A percentile compares a stretch with the other conserved stretches of the same genome.
Evolutionary conservation across 148 eudicot species (phyloP).

Genomic region (Spergularia marina): DNA sequence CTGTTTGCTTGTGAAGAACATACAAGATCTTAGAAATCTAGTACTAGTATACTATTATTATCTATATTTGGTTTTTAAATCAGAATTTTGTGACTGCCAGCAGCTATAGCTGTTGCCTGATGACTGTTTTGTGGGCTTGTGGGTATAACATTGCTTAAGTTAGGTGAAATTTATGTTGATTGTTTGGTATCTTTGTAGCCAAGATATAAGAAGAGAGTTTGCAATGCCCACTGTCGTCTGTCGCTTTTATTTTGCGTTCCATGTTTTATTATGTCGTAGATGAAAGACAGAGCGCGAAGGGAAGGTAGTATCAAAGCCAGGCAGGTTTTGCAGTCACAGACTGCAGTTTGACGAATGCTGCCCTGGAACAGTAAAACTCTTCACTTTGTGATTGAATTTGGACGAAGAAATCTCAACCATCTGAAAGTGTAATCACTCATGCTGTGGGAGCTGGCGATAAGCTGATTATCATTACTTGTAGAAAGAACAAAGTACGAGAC

Average conservation of each 20-base stretch:
- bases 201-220: background rate
- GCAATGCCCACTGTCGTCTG: background rate
- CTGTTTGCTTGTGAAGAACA: constrained; percentile 41
- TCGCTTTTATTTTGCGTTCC: background rate
- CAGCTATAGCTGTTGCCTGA: background rate
- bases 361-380: too few relatives aligned
- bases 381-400: too few relatives aligned
- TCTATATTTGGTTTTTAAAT: constrained; percentile 12
- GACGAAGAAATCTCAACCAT: too few relatives aligned
- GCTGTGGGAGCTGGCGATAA: too few relatives aligned
- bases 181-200: background rate
- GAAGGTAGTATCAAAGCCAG: too few relatives aligned
- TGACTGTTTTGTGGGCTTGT: constrained; percentile 16
- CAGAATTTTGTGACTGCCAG: background rate
- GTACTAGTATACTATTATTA: constrained; percentile 20
- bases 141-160: constrained; percentile 9
- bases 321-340: too few relatives aligned
- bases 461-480: too few relatives aligned
- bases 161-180: background rate
- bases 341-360: too few relatives aligned
- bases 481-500: too few relatives aligned
- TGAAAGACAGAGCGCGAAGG: too few relatives aligned
- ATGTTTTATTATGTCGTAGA: too few relatives aligned
- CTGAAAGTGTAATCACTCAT: too few relatives aligned
- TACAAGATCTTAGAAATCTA: constrained; percentile 32